Evolutionary conservation across 805 yeast species (phyloP).

Genomic region (Jamesozyma spencerorum): DNA sequence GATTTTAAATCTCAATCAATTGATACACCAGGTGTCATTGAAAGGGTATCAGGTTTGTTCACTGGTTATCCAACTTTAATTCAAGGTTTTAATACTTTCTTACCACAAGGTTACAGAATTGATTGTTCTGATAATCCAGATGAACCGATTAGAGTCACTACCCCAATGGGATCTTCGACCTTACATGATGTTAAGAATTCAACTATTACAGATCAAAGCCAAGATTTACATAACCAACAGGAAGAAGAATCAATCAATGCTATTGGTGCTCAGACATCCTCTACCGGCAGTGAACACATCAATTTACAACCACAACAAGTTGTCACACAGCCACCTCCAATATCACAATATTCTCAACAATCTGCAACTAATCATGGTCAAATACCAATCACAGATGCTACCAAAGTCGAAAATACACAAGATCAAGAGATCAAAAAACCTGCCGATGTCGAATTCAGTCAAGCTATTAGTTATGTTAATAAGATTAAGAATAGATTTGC

Average conservation of each 20-base stretch:
- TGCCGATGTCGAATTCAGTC: constrained; percentile 88
- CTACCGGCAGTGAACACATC: background rate
- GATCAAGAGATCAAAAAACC: constrained; percentile 16
- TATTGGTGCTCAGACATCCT: background rate
- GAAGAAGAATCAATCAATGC: background rate
- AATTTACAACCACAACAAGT: background rate
- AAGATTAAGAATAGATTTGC: constrained; percentile 91
- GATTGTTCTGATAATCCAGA: constrained; percentile 84
- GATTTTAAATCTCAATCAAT: constrained; percentile 93
- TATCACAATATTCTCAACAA: constrained; percentile 4
- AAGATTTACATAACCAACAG: background rate
- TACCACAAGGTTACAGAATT: constrained; percentile 92
- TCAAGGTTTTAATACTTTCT: constrained; percentile 94
- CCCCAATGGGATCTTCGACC: constrained; percentile 72
- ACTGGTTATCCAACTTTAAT: constrained; percentile 89
- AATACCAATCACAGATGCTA: background rate
- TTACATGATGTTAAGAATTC: constrained; percentile 2
- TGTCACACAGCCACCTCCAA: constrained; percentile 7
- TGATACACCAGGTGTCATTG: constrained; percentile 98
- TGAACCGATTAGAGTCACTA: constrained; percentile 89
- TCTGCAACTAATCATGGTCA: constrained; percentile 7
- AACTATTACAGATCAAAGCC: background rate
- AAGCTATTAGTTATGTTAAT: constrained; percentile 93
- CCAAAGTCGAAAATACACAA: constrained; percentile 1
- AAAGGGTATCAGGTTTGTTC: constrained; percentile 82